phyloP scores from a whole-genome alignment of 2,329 filamentous ascomycete genomes.

The Zelopaecilomyces penicillatus region DNA sequence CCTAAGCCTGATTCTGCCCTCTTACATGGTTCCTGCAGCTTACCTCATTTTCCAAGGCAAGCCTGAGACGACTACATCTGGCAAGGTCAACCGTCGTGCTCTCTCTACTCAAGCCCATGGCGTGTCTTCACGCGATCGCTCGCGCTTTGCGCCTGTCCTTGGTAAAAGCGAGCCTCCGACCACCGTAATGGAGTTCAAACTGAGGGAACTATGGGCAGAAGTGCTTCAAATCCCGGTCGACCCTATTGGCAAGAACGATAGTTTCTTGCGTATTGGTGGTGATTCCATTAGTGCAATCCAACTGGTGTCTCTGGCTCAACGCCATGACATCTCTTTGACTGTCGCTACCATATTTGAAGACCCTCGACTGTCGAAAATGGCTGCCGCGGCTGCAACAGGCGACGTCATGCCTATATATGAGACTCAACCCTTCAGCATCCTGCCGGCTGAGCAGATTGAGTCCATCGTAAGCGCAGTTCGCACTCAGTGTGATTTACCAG shows the following conservation, averaged over 20 bases:
- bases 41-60: constrained; percentile 9
- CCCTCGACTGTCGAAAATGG: constrained; percentile 1
- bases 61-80: constrained; percentile 8
- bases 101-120: constrained; percentile 1
- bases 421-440: constrained; percentile 5
- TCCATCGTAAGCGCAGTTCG: constrained; percentile 1
- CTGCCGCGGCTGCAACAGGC: background rate
- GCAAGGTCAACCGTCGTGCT: constrained; percentile 7
- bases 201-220: constrained; percentile 19
- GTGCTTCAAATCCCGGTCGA: constrained; percentile 19
- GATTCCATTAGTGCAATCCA: constrained; percentile 38
- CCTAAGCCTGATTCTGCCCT: constrained; percentile 5
- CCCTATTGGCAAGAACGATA: constrained; percentile 17
- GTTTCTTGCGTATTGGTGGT: constrained; percentile 21
- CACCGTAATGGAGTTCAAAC: constrained; percentile 8
- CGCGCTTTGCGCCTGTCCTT: constrained; percentile 2
- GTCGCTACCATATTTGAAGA: constrained; percentile 3
- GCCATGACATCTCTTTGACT: constrained; percentile 4
- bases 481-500: background rate
- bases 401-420: background rate
- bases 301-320: constrained; percentile 29
- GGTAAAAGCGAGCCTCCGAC: constrained; percentile 7
- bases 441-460: background rate
- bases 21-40: constrained; percentile 10
- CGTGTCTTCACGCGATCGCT: constrained; percentile 2